A percentile compares a stretch with the other conserved stretches of the same genome.
Conservation (phyloP, 768 basidiomycete species). For the Boletus huronensis region DNA sequence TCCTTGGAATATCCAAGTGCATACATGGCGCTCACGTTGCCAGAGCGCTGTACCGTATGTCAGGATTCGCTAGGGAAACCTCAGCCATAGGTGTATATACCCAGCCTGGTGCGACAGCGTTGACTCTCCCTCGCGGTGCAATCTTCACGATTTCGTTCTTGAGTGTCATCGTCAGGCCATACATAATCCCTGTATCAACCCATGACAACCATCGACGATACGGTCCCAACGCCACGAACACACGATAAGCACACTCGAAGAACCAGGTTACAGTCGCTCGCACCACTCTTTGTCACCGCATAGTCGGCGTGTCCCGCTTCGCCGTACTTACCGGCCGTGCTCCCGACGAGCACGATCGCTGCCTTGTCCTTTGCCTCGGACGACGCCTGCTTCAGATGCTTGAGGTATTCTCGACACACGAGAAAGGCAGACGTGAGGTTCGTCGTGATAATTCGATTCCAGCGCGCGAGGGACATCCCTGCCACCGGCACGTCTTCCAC, state of each 20-base stretch:
- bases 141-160: slow-evolving; percentile 79
- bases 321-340: slow-evolving; percentile 67
- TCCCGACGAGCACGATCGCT: slow-evolving; percentile 60
- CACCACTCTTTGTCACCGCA: slow-evolving; percentile 62
- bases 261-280: not conserved
- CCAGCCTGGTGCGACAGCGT: slow-evolving; percentile 65
- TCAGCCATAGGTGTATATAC: slow-evolving; percentile 62
- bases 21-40: slow-evolving; percentile 52
- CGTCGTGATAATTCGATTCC: slow-evolving; percentile 54
- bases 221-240: not conserved
- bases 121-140: slow-evolving; percentile 63
- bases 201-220: not conserved
- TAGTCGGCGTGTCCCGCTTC: slow-evolving; percentile 65
- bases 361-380: slow-evolving; percentile 48
- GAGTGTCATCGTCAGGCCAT: slow-evolving; percentile 59
- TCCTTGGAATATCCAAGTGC: not conserved
- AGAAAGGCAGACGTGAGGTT: slow-evolving; percentile 68
- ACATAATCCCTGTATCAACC: slow-evolving; percentile 55
- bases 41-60: slow-evolving; percentile 52
- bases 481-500: slow-evolving; percentile 43
- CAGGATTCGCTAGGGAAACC: slow-evolving; percentile 52
- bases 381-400: slow-evolving; percentile 37
- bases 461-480: slow-evolving; percentile 57
- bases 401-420: slow-evolving; percentile 56
- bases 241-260: not conserved